These are phyloP conservation scores for Trichophyton schoenleinii DNA, from an alignment of 2,329 filamentous ascomycete species.

Conservation along the genomic window DNA sequence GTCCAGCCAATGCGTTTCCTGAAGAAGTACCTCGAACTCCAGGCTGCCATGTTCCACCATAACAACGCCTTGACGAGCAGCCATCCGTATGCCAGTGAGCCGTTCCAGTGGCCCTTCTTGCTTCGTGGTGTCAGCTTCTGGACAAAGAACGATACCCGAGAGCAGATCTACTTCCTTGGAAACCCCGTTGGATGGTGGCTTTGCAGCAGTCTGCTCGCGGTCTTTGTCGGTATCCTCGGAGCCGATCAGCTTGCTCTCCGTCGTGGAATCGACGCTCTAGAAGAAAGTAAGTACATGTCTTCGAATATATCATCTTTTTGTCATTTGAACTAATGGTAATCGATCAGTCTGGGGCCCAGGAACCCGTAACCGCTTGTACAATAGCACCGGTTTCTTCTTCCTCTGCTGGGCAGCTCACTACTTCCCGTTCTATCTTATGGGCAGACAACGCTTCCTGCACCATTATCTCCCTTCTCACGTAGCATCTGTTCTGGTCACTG, in stretches of 20 bases:
- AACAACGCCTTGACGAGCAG: slow-evolving; percentile 96
- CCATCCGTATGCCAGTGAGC: slow-evolving; percentile 88
- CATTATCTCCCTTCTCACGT: slow-evolving; percentile 94
- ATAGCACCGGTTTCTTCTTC: slow-evolving; percentile 98
- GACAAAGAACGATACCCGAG: slow-evolving; percentile 87
- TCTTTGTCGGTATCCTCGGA: slow-evolving; percentile 81
- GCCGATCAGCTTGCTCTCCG: slow-evolving; percentile 90
- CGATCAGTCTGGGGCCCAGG: slow-evolving; percentile 43
- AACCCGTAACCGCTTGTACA: slow-evolving; percentile 86
- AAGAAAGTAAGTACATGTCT: slow-evolving; percentile 61
- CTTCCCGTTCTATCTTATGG: slow-evolving; percentile 96
- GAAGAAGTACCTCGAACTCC: slow-evolving; percentile 88
- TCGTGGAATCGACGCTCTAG: slow-evolving; percentile 83
- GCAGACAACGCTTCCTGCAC: slow-evolving; percentile 92
- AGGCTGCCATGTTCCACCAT: slow-evolving; percentile 98
- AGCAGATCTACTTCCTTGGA: slow-evolving; percentile 97
- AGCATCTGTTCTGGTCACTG: slow-evolving; percentile 78
- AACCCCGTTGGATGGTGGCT: slow-evolving; percentile 98
- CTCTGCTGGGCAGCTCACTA: slow-evolving; percentile 96
- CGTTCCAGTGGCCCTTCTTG: slow-evolving; percentile 96
- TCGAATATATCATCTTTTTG: neutral
- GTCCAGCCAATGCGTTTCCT: slow-evolving; percentile 80
- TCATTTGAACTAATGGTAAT: neutral
- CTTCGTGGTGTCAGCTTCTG: slow-evolving; percentile 97
- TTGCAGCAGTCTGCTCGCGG: slow-evolving; percentile 77